phyloP scores from a whole-genome alignment of 495 filamentous ascomycete genomes.

The Penicillium ochrochloron region DNA sequence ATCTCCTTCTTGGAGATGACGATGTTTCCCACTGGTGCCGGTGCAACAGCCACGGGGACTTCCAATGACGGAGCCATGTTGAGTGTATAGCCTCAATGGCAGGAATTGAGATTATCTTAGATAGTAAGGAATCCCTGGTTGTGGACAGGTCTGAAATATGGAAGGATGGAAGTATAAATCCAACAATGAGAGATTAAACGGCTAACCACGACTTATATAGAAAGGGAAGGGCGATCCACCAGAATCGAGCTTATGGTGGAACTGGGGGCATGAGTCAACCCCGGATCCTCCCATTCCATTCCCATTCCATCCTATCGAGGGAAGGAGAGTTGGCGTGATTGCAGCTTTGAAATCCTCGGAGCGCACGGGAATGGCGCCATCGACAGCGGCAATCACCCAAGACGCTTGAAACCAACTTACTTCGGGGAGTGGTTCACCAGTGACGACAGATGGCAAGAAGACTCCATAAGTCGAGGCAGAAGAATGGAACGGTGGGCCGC shows the following conservation, averaged over 20 bases:
- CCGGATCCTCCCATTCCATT: slow-evolving; percentile 11
- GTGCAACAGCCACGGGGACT: slow-evolving; percentile 24
- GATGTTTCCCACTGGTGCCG: slow-evolving; percentile 21
- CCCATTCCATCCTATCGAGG: slow-evolving; percentile 4
- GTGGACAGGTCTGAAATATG: neutral
- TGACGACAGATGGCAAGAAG: slow-evolving; percentile 10
- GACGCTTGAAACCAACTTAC: slow-evolving; percentile 3
- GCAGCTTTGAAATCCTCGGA: slow-evolving; percentile 14
- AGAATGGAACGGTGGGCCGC: slow-evolving; percentile 6
- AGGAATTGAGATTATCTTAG: neutral
- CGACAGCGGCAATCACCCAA: slow-evolving; percentile 35
- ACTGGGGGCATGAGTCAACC: slow-evolving; percentile 25
- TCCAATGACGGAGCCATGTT: slow-evolving; percentile 45
- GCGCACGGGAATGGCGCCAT: slow-evolving; percentile 40
- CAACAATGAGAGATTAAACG: slow-evolving; percentile 14
- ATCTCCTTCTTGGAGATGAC: slow-evolving; percentile 28
- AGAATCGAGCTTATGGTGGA: slow-evolving; percentile 12
- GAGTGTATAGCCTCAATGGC: neutral
- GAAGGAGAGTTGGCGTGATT: slow-evolving; percentile 26
- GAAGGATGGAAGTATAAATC: slow-evolving; percentile 18
- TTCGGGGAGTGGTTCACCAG: slow-evolving; percentile 9
- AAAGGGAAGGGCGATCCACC: neutral
- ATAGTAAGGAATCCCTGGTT: neutral
- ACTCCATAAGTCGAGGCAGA: neutral
- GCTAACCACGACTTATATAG: slow-evolving; percentile 19